These are phyloP conservation scores for Rhodotorula sp. DNA, from an alignment of 1,284 basidiomycete genomes.

Conservation along the genomic window DNA sequence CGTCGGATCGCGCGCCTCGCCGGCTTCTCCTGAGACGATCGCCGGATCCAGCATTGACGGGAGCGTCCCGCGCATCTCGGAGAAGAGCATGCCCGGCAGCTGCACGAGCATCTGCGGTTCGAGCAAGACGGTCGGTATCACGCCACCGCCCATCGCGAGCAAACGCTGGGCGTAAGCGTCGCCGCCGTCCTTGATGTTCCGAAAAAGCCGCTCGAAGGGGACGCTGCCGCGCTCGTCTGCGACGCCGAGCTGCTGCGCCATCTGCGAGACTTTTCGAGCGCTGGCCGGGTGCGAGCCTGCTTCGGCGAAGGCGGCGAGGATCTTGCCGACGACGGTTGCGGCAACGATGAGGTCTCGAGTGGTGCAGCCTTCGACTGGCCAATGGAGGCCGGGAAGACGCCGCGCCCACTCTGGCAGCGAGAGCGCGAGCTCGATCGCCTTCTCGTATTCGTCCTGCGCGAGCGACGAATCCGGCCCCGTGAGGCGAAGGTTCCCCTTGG, in stretches of 20 bases:
- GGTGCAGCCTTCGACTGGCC: constrained; percentile 29
- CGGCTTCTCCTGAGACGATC: constrained; percentile 30
- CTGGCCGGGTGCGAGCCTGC: constrained; percentile 42
- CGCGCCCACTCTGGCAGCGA: constrained; percentile 29
- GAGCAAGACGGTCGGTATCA: constrained; percentile 55
- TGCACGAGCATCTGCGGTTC: constrained; percentile 50
- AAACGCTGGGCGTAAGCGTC: constrained; percentile 49
- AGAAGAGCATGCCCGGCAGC: constrained; percentile 29
- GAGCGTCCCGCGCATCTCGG: constrained; percentile 46
- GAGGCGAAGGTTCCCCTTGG: constrained; percentile 53
- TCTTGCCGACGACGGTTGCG: constrained; percentile 49
- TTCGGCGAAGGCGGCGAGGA: constrained; percentile 50
- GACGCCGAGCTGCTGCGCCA: constrained; percentile 38
- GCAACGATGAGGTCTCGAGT: constrained; percentile 37
- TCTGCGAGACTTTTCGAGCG: constrained; percentile 39
- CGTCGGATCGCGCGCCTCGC: constrained; percentile 45
- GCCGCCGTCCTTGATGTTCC: constrained; percentile 49
- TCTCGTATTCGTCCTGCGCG: constrained; percentile 51
- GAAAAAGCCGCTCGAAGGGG: constrained; percentile 49
- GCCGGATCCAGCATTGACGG: constrained; percentile 49
- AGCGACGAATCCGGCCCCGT: constrained; percentile 42
- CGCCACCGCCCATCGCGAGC: constrained; percentile 49
- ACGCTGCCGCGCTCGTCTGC: constrained; percentile 42
- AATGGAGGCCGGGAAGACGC: constrained; percentile 8
- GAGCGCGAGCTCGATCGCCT: constrained; percentile 46